These are phyloP conservation scores for Silene latifolia DNA, from an alignment of 148 eudicot species.

Conservation along the genomic window DNA sequence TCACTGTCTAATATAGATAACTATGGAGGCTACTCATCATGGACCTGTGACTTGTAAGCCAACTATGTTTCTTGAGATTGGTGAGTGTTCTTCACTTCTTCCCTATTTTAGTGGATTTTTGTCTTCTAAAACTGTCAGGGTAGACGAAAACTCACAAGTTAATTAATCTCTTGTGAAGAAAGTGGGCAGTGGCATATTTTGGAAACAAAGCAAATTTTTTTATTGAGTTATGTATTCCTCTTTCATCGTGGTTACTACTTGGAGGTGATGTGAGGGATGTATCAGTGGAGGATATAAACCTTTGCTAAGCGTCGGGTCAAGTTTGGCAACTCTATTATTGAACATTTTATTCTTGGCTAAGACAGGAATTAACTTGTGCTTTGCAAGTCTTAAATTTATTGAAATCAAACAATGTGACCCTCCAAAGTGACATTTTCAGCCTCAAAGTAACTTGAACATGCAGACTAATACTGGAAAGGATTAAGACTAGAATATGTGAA, in stretches of 20 bases:
- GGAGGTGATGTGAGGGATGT: background rate
- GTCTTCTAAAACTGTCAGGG: background rate
- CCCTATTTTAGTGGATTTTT: background rate
- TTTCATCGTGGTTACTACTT: background rate
- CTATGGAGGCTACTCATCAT: slow-evolving; percentile 95
- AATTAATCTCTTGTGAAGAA: background rate
- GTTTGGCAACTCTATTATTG: too few species aligned
- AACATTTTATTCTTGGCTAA: background rate
- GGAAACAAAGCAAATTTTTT: background rate
- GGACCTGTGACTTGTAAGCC: slow-evolving; percentile 86
- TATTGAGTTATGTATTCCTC: background rate
- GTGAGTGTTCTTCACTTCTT: slow-evolving; percentile 28
- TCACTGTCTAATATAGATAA: slow-evolving; percentile 41
- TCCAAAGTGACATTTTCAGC: background rate
- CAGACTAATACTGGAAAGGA: background rate
- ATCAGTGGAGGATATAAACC: background rate
- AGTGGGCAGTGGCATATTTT: background rate
- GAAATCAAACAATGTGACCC: background rate
- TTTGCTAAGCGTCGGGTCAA: background rate
- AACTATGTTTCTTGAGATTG: slow-evolving; percentile 85
- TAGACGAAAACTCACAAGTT: background rate
- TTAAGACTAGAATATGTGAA: background rate
- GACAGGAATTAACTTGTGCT: background rate
- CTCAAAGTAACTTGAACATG: background rate
- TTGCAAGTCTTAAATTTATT: background rate